Percentiles rank a stretch among this genome's conserved stretches.
Conservation (phyloP, 1,284 basidiomycete species). For the Irpex rosettiformis region DNA sequence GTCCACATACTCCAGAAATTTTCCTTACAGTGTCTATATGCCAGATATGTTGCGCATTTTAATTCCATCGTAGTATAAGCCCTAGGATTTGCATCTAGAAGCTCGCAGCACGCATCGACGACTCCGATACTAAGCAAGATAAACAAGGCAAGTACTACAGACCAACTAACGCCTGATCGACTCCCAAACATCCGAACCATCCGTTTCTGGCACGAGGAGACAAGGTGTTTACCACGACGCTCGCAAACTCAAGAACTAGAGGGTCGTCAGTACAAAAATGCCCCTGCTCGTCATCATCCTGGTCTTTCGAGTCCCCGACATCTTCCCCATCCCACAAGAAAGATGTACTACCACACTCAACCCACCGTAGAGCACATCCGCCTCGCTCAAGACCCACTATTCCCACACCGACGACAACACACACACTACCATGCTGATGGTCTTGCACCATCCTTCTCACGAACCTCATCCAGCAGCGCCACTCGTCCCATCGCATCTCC, state of each 20-base stretch:
- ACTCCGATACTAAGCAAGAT: background rate
- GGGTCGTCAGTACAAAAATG: constrained; percentile 17
- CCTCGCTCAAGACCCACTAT: background rate
- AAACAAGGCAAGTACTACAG: background rate
- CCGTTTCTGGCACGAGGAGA: constrained; percentile 28
- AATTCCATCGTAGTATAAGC: too few species aligned
- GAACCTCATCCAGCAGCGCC: constrained; percentile 6
- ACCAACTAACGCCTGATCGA: background rate
- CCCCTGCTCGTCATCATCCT: constrained; percentile 1
- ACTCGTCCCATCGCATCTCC: constrained; percentile 6
- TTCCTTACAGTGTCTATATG: background rate
- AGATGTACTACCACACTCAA: background rate
- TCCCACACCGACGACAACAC: background rate
- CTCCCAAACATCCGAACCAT: background rate
- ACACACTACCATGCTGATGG: constrained; percentile 8
- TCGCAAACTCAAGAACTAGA: constrained; percentile 20
- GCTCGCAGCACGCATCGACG: background rate
- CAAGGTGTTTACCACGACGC: constrained; percentile 23
- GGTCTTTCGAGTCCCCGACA: background rate
- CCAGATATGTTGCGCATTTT: background rate
- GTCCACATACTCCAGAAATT: background rate
- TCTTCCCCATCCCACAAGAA: background rate
- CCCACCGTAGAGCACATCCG: constrained; percentile 13
- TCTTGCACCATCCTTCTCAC: constrained; percentile 10
- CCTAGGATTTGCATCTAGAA: background rate